These are phyloP conservation scores for Penicillium mononematosum DNA, from an alignment of 495 filamentous ascomycete genomes.

Conservation along the genomic window DNA sequence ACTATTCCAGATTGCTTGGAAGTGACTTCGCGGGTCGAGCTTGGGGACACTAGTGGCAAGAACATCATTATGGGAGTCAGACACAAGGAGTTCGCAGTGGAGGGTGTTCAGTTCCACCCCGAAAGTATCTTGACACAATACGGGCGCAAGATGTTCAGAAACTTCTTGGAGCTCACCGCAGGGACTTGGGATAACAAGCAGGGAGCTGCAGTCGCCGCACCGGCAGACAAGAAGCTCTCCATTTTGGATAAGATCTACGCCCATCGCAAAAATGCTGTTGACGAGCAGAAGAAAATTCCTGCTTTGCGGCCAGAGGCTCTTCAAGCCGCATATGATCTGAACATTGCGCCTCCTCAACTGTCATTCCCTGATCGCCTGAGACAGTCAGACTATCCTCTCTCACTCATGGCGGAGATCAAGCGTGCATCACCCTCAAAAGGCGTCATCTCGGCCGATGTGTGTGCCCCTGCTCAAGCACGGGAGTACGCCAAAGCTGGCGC, in stretches of 20 bases:
- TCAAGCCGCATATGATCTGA: conserved; percentile 81
- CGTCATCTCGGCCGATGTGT: conserved; percentile 80
- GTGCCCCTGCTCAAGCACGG: conserved; percentile 84
- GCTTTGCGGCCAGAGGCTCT: conserved; percentile 81
- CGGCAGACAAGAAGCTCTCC: conserved; percentile 62
- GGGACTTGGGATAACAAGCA: conserved; percentile 84
- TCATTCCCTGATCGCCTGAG: conserved; percentile 76
- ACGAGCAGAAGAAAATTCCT: conserved; percentile 79
- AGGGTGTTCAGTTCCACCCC: conserved; percentile 96
- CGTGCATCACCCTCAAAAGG: conserved; percentile 95
- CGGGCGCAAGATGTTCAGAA: conserved; percentile 84
- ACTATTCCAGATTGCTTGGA: conserved; percentile 86
- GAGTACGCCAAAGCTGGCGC: conserved; percentile 92
- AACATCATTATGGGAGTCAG: conserved; percentile 94
- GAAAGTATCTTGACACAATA: conserved; percentile 93
- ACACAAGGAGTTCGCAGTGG: conserved; percentile 84
- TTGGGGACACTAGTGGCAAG: conserved; percentile 55
- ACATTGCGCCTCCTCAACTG: conserved; percentile 81
- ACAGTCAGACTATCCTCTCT: conserved; percentile 74
- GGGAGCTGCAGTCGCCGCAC: conserved; percentile 27
- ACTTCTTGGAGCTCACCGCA: conserved; percentile 81
- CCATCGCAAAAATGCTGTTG: conserved; percentile 72
- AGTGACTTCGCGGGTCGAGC: conserved; percentile 83
- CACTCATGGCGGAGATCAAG: conserved; percentile 96
- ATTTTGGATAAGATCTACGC: conserved; percentile 93